Conservation (phyloP, 306 rosid genomes). For the Myrica gale region DNA sequence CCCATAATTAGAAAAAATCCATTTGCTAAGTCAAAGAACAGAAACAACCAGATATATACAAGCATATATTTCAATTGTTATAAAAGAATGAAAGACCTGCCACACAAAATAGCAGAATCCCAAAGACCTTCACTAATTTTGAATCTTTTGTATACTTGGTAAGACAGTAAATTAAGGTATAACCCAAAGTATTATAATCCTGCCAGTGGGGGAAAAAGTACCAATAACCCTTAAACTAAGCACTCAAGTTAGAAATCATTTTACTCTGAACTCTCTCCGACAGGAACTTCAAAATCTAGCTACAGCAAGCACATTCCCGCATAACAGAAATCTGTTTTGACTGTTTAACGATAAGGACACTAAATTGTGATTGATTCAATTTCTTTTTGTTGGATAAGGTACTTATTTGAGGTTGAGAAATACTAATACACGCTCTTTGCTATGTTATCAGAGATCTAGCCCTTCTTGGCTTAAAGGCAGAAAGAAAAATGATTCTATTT, state of each 20-base stretch:
- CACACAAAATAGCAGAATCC: too few relatives aligned
- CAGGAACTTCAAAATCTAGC: background rate
- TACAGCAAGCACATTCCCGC: background rate
- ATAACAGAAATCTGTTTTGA: background rate
- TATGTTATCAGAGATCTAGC: background rate
- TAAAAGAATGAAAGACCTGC: too few relatives aligned
- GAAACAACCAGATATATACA: too few relatives aligned
- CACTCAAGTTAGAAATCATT: background rate
- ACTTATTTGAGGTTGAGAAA: background rate
- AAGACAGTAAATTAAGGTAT: too few relatives aligned
- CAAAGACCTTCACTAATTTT: too few relatives aligned
- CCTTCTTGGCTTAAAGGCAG: background rate
- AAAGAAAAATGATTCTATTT: background rate
- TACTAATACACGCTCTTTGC: background rate
- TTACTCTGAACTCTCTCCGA: background rate
- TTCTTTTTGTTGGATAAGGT: constrained; percentile 2
- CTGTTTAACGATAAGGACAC: background rate
- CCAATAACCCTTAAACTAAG: too few relatives aligned
- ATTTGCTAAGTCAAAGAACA: too few relatives aligned
- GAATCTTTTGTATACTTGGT: too few relatives aligned
- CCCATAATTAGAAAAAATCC: too few relatives aligned
- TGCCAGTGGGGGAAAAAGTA: too few relatives aligned
- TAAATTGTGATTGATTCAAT: background rate
- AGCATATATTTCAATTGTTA: too few relatives aligned
- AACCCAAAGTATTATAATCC: too few relatives aligned